Conservation (phyloP, 164 flowering plant species). For the Saururus chinensis region DNA sequence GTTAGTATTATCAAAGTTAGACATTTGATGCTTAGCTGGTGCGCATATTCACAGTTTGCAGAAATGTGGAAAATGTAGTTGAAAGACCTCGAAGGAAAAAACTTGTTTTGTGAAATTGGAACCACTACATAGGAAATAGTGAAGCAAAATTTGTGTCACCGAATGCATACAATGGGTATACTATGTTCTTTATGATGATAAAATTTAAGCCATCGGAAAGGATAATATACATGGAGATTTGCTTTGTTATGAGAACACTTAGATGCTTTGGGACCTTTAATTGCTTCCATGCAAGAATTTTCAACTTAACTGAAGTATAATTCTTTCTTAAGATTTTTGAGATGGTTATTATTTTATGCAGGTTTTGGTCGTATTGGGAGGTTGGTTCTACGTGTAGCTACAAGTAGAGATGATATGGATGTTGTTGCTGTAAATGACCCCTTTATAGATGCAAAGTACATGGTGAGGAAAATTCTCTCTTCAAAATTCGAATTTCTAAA, state of each 20-base stretch:
- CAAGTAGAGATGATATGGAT: conserved; percentile 73
- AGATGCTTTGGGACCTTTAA: not conserved
- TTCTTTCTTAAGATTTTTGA: not conserved
- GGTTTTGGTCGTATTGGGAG: conserved; percentile 99
- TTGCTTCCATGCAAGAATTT: not conserved
- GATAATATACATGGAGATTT: not conserved
- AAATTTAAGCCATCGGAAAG: no score
- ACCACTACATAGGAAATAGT: no score
- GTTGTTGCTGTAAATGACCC: conserved; percentile 97
- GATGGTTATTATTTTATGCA: conserved; percentile 12
- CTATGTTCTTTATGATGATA: no score
- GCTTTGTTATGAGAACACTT: not conserved
- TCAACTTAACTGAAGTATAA: not conserved
- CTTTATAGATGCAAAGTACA: conserved; percentile 84
- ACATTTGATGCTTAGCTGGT: no score
- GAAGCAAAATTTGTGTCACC: no score
- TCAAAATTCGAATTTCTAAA: not conserved
- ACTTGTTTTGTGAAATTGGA: no score
- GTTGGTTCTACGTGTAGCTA: conserved; percentile 73
- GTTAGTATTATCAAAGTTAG: no score
- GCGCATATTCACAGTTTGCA: no score
- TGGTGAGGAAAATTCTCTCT: conserved; percentile 28
- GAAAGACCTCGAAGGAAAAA: no score
- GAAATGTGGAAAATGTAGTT: no score
- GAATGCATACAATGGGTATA: no score